Base-by-base conservation (phyloP, 139 green algal genomes). In the Pleodorina starrii region DNA sequence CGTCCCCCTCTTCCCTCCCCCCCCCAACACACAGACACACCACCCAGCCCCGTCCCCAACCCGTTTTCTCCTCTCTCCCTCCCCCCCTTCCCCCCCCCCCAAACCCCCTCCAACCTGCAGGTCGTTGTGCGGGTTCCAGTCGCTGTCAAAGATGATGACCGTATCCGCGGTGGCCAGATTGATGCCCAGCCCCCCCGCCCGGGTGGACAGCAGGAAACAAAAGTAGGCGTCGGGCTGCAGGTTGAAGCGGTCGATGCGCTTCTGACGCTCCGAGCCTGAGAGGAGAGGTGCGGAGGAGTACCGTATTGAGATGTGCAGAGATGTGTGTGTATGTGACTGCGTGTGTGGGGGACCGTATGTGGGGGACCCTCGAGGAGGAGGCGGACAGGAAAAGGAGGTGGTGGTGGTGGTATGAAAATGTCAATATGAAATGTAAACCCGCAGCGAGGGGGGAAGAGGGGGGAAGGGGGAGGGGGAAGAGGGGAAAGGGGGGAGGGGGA, bases 131-230 rank as follows among this genome's bases (percentile, higher is more conserved):
- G 96, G 95, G 91, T 97, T 97, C 89, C 97, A 95, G 68, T 50
- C 71, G 40, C 91, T 97, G 94, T 99, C 98, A 86, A 98, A 99
- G 69, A 99, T 93, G 43, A 99, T 92, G 11, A 99, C 97, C 43
- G 97, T 97, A 92, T 99, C 98, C 25, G 98, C 98, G 32, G 98
- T 99, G 71, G 97, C 96, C 63, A 99, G 93, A 95, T 99, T 99
- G 95, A 99, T 99, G 72, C 91, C 98, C 87, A 99, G 95, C 72
- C 98, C 98, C 36, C 97, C 98, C 21, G 98, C 98, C n/a, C 98
- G 93, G 7, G 98, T 99, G 72, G 96, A 99, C 77, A 99, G 94
- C 92, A 99, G 93, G 93, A 99, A 99, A 35, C 98, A 87, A 38
- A 99, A 99, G 93, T 97, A 98, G 83, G 98, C 74, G 36, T 91